Percentiles rank a stretch among this genome's conserved stretches.
These are phyloP conservation scores for Phoma sp. DNA, from an alignment of 2,329 filamentous ascomycete genomes.

Conservation along the genomic window DNA sequence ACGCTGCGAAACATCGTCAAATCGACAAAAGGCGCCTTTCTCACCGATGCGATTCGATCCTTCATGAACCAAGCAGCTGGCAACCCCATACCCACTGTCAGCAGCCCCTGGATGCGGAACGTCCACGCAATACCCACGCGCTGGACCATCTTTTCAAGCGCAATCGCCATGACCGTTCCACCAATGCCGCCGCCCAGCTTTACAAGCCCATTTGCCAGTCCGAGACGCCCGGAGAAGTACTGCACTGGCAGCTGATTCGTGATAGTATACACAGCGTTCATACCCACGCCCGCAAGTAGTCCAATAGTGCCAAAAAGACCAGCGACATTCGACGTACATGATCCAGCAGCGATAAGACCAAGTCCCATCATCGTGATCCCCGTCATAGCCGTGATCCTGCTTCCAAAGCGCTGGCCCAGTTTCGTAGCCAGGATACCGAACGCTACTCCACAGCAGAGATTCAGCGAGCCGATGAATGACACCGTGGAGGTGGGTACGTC, in stretches of 20 bases:
- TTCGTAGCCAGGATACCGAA: slow-evolving; percentile 62
- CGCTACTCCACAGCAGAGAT: slow-evolving; percentile 59
- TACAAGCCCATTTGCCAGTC: slow-evolving; percentile 38
- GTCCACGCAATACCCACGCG: slow-evolving; percentile 38
- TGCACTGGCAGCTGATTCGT: slow-evolving; percentile 32
- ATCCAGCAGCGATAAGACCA: slow-evolving; percentile 58
- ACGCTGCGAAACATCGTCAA: slow-evolving; percentile 32
- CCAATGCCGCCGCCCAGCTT: slow-evolving; percentile 42
- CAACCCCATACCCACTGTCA: slow-evolving; percentile 33
- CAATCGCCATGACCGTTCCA: slow-evolving; percentile 32
- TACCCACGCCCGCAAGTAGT: slow-evolving; percentile 55
- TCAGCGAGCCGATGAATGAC: slow-evolving; percentile 66
- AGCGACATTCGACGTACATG: slow-evolving; percentile 41
- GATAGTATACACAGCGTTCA: slow-evolving; percentile 33
- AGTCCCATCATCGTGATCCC: slow-evolving; percentile 61
- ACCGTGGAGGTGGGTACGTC: slow-evolving; percentile 57
- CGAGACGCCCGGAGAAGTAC: slow-evolving; percentile 37
- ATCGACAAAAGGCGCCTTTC: slow-evolving; percentile 33
- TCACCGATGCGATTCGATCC: slow-evolving; percentile 26
- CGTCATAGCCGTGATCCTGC: slow-evolving; percentile 55
- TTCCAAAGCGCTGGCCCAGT: slow-evolving; percentile 60
- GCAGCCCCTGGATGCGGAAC: slow-evolving; percentile 33
- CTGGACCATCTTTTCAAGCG: slow-evolving; percentile 32
- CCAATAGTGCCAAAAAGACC: slow-evolving; percentile 58
- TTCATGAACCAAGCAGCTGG: slow-evolving; percentile 35